phyloP scores from a whole-genome alignment of 352 stramenopile genomes.

The Thalassiosira mediterranea region DNA sequence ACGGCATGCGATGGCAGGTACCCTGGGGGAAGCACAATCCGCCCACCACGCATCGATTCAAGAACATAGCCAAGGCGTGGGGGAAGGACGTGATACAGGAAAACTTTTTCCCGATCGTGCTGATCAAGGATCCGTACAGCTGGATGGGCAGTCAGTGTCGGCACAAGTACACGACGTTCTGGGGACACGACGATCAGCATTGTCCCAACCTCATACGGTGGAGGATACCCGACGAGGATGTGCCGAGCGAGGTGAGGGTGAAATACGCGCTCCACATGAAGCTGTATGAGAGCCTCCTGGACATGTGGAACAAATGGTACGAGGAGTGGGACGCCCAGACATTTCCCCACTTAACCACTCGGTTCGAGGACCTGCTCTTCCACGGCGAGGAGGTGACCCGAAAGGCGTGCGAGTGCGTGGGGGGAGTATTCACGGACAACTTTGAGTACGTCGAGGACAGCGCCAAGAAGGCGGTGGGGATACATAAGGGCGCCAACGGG shows the following conservation, averaged over 20 bases:
- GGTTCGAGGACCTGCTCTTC: conserved; percentile 83
- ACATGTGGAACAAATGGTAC: conserved; percentile 80
- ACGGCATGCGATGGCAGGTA: conserved; percentile 78
- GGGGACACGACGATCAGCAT: conserved; percentile 42
- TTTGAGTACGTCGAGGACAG: conserved; percentile 63
- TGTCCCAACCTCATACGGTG: conserved; percentile 56
- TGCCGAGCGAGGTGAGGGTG: conserved; percentile 22
- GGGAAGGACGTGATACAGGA: conserved; percentile 45
- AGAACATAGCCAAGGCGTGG: conserved; percentile 47
- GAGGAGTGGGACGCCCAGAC: conserved; percentile 62
- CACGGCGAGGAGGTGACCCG: conserved; percentile 67
- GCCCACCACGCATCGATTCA: conserved; percentile 36
- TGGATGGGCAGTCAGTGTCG: conserved; percentile 57
- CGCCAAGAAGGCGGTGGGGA: conserved; percentile 52
- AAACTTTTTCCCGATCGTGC: conserved; percentile 53
- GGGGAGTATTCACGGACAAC: conserved; percentile 43
- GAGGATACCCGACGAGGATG: neutral
- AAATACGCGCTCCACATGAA: conserved; percentile 37
- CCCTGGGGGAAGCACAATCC: conserved; percentile 71
- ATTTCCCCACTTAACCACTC: conserved; percentile 72
- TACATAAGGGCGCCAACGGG: conserved; percentile 62
- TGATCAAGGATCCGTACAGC: conserved; percentile 61
- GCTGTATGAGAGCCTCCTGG: conserved; percentile 57
- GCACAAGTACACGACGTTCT: conserved; percentile 50
- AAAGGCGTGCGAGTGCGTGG: conserved; percentile 69